Percentiles rank a stretch among this genome's conserved stretches.
Conservation (phyloP, 2,329 filamentous ascomycete species). For the Botrytis sinoallii region DNA sequence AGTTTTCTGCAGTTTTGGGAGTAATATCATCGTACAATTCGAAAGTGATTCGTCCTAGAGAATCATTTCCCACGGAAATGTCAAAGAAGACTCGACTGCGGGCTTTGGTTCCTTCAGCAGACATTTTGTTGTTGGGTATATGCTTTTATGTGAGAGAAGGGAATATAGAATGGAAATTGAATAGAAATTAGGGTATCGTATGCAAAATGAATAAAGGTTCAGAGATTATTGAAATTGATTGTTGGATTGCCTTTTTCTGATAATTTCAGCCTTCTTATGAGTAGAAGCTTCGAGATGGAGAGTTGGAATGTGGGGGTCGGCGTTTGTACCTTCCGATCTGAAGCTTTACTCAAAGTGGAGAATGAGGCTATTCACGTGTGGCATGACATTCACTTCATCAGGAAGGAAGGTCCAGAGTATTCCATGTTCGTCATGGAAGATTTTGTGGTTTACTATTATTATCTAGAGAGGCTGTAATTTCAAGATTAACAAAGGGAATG, state of each 20-base stretch:
- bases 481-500: background rate
- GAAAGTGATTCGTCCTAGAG: conserved; percentile 76
- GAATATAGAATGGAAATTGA: background rate
- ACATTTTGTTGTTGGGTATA: conserved; percentile 38
- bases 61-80: conserved; percentile 72
- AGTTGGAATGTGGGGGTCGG: conserved; percentile 21
- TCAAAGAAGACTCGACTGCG: conserved; percentile 85
- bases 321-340: conserved; percentile 6
- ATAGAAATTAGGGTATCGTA: background rate
- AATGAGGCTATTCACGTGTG: conserved; percentile 6
- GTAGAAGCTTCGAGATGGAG: conserved; percentile 17
- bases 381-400: background rate
- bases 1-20: conserved; percentile 95
- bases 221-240: background rate
- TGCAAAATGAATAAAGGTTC: background rate
- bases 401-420: background rate
- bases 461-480: background rate
- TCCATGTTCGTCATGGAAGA: background rate
- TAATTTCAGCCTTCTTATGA: conserved; percentile 14
- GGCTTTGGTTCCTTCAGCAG: conserved; percentile 38
- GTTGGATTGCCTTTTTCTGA: conserved; percentile 3
- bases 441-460: background rate
- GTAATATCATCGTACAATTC: conserved; percentile 77
- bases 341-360: conserved; percentile 6
- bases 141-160: background rate